Percentiles rank a stretch among this genome's conserved stretches.
phyloP scores from a whole-genome alignment of 2,329 filamentous ascomycete species.

The Stagonosporopsis rhizophila region DNA sequence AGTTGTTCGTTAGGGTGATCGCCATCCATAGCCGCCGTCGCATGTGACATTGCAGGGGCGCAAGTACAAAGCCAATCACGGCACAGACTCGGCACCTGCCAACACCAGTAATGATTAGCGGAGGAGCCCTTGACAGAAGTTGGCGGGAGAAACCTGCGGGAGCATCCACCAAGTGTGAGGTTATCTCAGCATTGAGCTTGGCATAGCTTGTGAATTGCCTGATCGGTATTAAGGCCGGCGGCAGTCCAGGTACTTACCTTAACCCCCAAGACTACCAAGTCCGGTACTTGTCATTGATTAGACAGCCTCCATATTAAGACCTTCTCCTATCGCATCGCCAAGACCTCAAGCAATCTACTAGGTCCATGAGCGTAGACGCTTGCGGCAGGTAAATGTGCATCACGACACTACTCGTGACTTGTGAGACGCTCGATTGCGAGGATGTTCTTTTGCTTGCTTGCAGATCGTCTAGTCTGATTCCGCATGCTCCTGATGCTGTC shows the following conservation, averaged over 20 bases:
- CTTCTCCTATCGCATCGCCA: constrained; percentile 8
- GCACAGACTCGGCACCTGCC: constrained; percentile 1
- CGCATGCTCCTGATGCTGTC: not conserved
- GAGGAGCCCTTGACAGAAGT: no score
- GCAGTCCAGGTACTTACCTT: constrained; percentile 4
- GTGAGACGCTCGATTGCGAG: not conserved
- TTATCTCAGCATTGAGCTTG: constrained; percentile 16
- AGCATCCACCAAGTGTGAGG: constrained; percentile 1
- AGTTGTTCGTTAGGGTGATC: constrained; percentile 5
- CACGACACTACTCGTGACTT: not conserved
- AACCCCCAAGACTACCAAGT: constrained; percentile 2
- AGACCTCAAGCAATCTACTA: constrained; percentile 10
- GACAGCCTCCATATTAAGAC: constrained; percentile 8
- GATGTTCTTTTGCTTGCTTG: not conserved
- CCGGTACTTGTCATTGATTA: constrained; percentile 1
- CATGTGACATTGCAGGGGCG: constrained; percentile 8
- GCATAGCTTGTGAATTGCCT: constrained; percentile 19
- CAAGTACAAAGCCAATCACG: constrained; percentile 10
- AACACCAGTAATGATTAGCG: constrained; percentile 10
- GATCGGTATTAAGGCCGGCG: constrained; percentile 7
- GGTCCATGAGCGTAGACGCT: constrained; percentile 4
- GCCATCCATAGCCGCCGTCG: constrained; percentile 3
- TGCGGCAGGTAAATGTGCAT: constrained; percentile 19
- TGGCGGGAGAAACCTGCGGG: not conserved
- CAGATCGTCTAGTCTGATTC: not conserved